Evolutionary conservation across 495 filamentous ascomycete species (phyloP).

Genomic region (Aspergillus baeticus): DNA sequence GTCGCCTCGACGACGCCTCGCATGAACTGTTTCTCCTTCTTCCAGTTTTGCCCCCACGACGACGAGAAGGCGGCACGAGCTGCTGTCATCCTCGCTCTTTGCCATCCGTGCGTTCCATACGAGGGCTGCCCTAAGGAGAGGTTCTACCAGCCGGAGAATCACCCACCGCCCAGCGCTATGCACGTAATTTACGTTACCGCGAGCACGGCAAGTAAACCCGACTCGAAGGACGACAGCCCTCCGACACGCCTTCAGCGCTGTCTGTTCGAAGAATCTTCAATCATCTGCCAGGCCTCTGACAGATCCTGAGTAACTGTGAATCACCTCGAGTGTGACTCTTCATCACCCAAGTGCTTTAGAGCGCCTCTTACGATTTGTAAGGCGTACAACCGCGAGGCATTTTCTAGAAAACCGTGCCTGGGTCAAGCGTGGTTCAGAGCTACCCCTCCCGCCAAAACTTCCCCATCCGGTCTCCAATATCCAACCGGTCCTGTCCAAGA

Average conservation of each 20-base stretch:
- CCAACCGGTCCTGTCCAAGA: neutral
- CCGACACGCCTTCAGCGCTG: neutral
- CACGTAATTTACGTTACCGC: slow-evolving; percentile 14
- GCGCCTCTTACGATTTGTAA: neutral
- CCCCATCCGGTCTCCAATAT: neutral
- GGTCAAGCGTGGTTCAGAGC: neutral
- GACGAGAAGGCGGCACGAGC: slow-evolving; percentile 11
- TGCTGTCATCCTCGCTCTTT: slow-evolving; percentile 6
- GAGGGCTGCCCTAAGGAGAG: neutral
- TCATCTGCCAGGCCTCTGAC: neutral
- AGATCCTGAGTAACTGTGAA: too few species aligned
- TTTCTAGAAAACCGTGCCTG: neutral
- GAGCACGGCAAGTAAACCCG: slow-evolving; percentile 15
- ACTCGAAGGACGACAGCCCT: slow-evolving; percentile 3
- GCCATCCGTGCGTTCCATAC: slow-evolving; percentile 3
- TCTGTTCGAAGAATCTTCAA: neutral
- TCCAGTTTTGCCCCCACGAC: slow-evolving; percentile 11
- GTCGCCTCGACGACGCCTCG: neutral
- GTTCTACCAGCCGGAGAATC: neutral
- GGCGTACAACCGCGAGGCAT: neutral
- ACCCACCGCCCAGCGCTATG: neutral
- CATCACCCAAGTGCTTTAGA: too few species aligned
- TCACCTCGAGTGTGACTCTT: too few species aligned
- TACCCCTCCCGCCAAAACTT: neutral
- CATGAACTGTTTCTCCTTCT: slow-evolving; percentile 1